Evolutionary conservation across 2,329 filamentous ascomycete species (phyloP).

Genomic region (Xylaria sp.): DNA sequence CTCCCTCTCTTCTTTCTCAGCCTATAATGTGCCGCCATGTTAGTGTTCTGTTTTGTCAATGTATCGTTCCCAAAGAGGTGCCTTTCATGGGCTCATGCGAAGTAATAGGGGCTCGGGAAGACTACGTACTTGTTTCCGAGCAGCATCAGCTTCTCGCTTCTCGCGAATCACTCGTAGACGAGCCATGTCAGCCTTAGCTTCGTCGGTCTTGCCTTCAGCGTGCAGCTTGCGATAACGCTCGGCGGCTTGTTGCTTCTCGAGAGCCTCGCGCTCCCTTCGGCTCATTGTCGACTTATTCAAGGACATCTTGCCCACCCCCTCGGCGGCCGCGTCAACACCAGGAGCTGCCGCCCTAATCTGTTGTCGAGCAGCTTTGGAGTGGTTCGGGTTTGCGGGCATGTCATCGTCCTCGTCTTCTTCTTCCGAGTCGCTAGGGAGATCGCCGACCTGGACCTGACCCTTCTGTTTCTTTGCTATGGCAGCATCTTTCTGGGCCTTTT

Average conservation of each 20-base stretch:
- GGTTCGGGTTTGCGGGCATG: constrained; percentile 92
- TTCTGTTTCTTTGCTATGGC: constrained; percentile 82
- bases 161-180: constrained; percentile 84
- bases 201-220: constrained; percentile 94
- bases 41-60: constrained; percentile 31
- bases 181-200: constrained; percentile 89
- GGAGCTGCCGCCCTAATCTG: constrained; percentile 60
- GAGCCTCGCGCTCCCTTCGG: constrained; percentile 73
- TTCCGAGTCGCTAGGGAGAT: constrained; percentile 78
- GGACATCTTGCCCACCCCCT: constrained; percentile 65
- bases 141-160: constrained; percentile 85
- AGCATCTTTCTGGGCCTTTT: constrained; percentile 91
- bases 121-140: constrained; percentile 77
- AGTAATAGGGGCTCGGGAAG: background rate
- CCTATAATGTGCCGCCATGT: constrained; percentile 53
- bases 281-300: constrained; percentile 63
- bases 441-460: constrained; percentile 80
- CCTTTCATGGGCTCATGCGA: background rate
- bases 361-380: constrained; percentile 78
- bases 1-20: constrained; percentile 68
- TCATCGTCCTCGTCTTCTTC: constrained; percentile 58
- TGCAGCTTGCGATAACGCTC: constrained; percentile 93
- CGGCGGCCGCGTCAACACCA: constrained; percentile 62
- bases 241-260: constrained; percentile 88
- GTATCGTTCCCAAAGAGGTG: background rate